These are phyloP conservation scores for Cryptococcus deneoformans DNA, from an alignment of 1,284 basidiomycete genomes.

Conservation along the genomic window DNA sequence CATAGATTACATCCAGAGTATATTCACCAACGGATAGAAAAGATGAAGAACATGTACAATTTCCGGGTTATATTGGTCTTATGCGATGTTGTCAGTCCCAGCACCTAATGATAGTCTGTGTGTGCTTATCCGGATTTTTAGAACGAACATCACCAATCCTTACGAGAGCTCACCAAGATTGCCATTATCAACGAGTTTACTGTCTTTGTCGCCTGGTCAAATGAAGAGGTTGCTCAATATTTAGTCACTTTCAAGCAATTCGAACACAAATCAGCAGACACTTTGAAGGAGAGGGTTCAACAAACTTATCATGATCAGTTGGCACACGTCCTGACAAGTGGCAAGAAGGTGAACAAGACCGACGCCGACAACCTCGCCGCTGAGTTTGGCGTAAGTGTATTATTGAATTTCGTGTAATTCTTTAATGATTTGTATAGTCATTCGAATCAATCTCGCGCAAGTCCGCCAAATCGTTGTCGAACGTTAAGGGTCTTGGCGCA, in stretches of 20 bases:
- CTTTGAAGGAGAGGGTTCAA: conserved; percentile 90
- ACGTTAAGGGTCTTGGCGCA: conserved; percentile 89
- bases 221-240: conserved; percentile 90
- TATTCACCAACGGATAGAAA: conserved; percentile 84
- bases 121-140: conserved; percentile 36
- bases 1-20: conserved; percentile 99
- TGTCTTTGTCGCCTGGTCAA: conserved; percentile 84
- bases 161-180: conserved; percentile 90
- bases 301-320: conserved; percentile 81
- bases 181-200: conserved; percentile 92
- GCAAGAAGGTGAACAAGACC: conserved; percentile 95
- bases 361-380: conserved; percentile 92
- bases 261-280: conserved; percentile 87
- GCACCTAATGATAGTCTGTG: neutral
- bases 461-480: conserved; percentile 68
- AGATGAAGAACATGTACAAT: conserved; percentile 75
- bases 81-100: conserved; percentile 77
- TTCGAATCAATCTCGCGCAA: conserved; percentile 75
- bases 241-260: conserved; percentile 88
- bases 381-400: conserved; percentile 77
- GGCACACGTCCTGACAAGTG: conserved; percentile 80
- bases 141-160: conserved; percentile 86
- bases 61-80: conserved; percentile 84
- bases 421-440: conserved; percentile 54
- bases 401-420: neutral